phyloP scores from a whole-genome alignment of 208 protist species.

The Crithidia acanthocephali region DNA sequence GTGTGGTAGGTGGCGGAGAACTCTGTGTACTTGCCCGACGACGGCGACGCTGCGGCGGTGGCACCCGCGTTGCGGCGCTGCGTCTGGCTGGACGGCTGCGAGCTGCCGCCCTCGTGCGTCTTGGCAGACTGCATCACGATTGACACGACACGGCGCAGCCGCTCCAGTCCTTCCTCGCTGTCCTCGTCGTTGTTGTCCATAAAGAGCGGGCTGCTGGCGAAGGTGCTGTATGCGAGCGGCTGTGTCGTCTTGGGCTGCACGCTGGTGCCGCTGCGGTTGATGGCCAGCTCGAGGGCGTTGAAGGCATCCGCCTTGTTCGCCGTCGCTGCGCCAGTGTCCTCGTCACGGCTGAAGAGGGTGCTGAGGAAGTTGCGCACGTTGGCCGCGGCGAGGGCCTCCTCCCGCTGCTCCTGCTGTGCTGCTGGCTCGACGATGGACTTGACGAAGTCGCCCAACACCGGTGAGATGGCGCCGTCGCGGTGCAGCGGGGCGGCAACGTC shows the following conservation, averaged over 20 bases:
- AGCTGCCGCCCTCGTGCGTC: constrained; percentile 18
- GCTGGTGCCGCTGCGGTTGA: constrained; percentile 16
- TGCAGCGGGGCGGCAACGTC: not conserved
- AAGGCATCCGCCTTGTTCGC: constrained; percentile 30
- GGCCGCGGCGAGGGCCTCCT: constrained; percentile 25
- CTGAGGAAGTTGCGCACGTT: constrained; percentile 45
- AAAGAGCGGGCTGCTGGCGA: constrained; percentile 38
- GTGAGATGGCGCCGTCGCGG: constrained; percentile 3
- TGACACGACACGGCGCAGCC: constrained; percentile 39
- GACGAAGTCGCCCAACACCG: constrained; percentile 24
- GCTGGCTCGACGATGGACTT: constrained; percentile 32
- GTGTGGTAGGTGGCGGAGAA: constrained; percentile 35
- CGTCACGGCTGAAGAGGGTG: constrained; percentile 33
- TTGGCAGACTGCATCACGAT: constrained; percentile 50
- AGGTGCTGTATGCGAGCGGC: constrained; percentile 35
- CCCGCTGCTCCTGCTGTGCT: constrained; percentile 20
- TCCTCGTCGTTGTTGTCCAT: constrained; percentile 54
- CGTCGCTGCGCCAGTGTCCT: constrained; percentile 11
- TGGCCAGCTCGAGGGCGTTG: constrained; percentile 42
- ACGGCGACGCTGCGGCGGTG: not conserved
- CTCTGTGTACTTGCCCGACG: constrained; percentile 30
- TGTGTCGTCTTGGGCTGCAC: constrained; percentile 25
- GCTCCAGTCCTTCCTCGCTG: constrained; percentile 38
- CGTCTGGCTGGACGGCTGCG: constrained; percentile 24
- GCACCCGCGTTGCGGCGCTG: constrained; percentile 12